phyloP scores from a whole-genome alignment of 495 filamentous ascomycete species.

The Penicillium lividum region DNA sequence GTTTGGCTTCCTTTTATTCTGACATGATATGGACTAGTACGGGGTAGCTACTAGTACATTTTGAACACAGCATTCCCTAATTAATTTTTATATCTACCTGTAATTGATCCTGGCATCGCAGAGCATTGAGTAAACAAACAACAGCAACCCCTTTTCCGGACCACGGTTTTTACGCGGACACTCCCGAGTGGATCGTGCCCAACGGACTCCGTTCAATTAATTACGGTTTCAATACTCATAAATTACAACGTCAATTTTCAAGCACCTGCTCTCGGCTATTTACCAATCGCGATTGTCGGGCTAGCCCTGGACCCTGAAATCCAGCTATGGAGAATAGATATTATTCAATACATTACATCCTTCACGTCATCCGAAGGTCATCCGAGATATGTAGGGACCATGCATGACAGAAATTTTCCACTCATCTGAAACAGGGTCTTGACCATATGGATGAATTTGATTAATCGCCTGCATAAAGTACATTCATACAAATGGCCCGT shows the following conservation, averaged over 20 bases:
- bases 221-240: not conserved
- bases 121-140: too few relatives aligned
- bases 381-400: not conserved
- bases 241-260: not conserved
- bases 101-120: too few relatives aligned
- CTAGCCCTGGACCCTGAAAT: not conserved
- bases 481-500: not conserved
- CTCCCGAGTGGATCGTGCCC: conserved; percentile 17
- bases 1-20: not conserved
- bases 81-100: too few relatives aligned
- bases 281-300: not conserved
- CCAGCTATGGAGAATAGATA: not conserved
- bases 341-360: not conserved
- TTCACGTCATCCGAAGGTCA: not conserved
- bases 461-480: not conserved
- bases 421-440: not conserved
- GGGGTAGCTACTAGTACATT: not conserved
- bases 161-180: conserved; percentile 13
- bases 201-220: not conserved
- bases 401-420: not conserved
- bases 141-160: not conserved
- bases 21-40: not conserved
- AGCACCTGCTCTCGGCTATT: not conserved
- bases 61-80: not conserved
- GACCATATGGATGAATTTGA: not conserved